Percentiles rank a stretch among this genome's conserved stretches.
These are phyloP conservation scores for Mrakia blollopis DNA, from an alignment of 768 basidiomycete genomes.

Conservation along the genomic window DNA sequence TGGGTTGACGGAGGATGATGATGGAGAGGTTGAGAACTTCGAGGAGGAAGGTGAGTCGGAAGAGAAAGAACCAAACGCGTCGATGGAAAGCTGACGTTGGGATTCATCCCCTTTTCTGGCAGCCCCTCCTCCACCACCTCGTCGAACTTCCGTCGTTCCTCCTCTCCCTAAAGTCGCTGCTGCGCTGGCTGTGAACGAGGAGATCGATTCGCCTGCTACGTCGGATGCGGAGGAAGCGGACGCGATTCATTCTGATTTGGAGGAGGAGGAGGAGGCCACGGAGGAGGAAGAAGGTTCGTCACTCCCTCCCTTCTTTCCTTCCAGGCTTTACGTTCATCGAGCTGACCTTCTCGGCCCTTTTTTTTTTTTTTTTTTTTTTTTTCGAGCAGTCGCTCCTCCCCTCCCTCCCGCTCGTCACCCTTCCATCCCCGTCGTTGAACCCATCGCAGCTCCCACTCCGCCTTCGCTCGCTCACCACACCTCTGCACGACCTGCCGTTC, in stretches of 20 bases:
- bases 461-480: background rate
- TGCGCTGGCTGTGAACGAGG: slow-evolving; percentile 25
- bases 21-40: slow-evolving; percentile 29
- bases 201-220: slow-evolving; percentile 17
- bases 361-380: background rate
- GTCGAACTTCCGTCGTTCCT: slow-evolving; percentile 21
- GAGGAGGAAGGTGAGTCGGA: slow-evolving; percentile 25
- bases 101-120: slow-evolving; percentile 22
- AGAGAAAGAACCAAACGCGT: slow-evolving; percentile 31
- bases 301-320: no score
- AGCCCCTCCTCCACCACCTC: slow-evolving; percentile 32
- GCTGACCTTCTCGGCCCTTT: no score
- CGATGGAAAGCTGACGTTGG: background rate
- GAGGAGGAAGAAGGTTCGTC: background rate
- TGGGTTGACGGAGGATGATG: background rate
- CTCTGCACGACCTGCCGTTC: background rate
- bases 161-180: background rate
- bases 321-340: background rate
- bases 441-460: background rate
- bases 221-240: slow-evolving; percentile 11
- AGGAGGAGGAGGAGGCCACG: background rate
- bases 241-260: background rate
- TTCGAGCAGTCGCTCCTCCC: slow-evolving; percentile 2
- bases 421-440: background rate
- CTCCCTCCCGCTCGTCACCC: slow-evolving; percentile 3